These are phyloP conservation scores for Acanthamoeba lugdunensis DNA, from an alignment of 208 protist species.

Conservation along the genomic window DNA sequence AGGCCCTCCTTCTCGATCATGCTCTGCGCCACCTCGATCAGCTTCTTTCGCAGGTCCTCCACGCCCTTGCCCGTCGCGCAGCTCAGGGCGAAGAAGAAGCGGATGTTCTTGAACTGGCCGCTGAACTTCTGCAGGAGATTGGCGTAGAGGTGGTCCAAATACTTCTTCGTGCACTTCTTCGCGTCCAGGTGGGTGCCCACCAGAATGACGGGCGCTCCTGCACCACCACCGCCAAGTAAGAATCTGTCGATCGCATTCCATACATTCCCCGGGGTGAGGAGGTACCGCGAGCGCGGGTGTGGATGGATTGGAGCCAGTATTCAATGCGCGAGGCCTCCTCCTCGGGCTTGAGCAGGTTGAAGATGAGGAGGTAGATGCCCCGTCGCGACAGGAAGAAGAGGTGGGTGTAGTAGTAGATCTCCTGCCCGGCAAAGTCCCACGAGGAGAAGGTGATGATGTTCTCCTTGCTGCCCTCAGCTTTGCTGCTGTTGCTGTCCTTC, in stretches of 20 bases:
- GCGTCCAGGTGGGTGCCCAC: constrained; percentile 68
- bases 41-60: constrained; percentile 60
- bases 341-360: constrained; percentile 70
- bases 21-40: constrained; percentile 46
- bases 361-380: constrained; percentile 61
- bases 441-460: constrained; percentile 69
- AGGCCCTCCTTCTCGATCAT: constrained; percentile 52
- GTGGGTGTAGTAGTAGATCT: constrained; percentile 72
- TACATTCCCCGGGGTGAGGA: background rate
- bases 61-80: constrained; percentile 56
- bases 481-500: background rate
- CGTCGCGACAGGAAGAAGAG: constrained; percentile 60
- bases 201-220: constrained; percentile 67
- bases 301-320: constrained; percentile 73
- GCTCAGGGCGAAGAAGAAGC: constrained; percentile 70
- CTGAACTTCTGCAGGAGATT: constrained; percentile 64
- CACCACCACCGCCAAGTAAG: background rate
- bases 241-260: background rate
- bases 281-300: constrained; percentile 49
- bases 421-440: constrained; percentile 69
- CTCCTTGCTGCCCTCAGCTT: background rate
- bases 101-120: constrained; percentile 69
- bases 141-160: constrained; percentile 66
- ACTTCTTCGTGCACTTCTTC: constrained; percentile 71
- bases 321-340: constrained; percentile 24